A percentile compares a stretch with the other conserved stretches of the same genome.
These are phyloP conservation scores for Picochlorum costavermella DNA, from an alignment of 139 green algal species.

Conservation along the genomic window DNA sequence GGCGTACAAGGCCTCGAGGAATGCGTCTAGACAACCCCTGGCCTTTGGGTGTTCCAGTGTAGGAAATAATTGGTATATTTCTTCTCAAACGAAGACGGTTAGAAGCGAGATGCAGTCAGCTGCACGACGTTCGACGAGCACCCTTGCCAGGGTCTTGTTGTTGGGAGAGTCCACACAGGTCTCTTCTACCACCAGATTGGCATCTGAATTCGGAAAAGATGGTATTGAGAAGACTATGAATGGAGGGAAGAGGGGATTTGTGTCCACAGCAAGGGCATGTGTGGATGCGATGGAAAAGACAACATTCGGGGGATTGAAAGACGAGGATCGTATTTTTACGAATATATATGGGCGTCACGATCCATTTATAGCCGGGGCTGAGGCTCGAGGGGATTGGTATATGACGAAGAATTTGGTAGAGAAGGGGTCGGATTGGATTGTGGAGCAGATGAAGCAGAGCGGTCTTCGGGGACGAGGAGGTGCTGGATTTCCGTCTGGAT, in stretches of 20 bases:
- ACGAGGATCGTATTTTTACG: slow-evolving; percentile 21
- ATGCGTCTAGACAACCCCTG: too few species aligned
- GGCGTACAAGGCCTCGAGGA: too few species aligned
- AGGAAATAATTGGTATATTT: too few species aligned
- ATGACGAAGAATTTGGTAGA: slow-evolving; percentile 23
- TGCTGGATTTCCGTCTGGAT: slow-evolving; percentile 24
- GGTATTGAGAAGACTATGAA: not conserved
- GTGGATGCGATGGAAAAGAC: slow-evolving; percentile 4
- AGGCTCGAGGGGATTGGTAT: slow-evolving; percentile 62
- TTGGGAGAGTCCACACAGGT: too few species aligned
- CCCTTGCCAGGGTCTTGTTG: too few species aligned
- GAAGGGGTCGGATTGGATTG: slow-evolving; percentile 26
- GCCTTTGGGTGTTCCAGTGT: too few species aligned
- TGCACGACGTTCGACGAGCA: too few species aligned
- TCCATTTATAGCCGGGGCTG: slow-evolving; percentile 40
- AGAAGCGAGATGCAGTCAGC: too few species aligned
- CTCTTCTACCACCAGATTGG: too few species aligned
- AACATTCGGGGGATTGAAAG: slow-evolving; percentile 8
- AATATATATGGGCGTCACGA: slow-evolving; percentile 30
- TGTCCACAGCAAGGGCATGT: slow-evolving; percentile 9
- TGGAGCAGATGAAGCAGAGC: slow-evolving; percentile 21
- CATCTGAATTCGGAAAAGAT: too few species aligned
- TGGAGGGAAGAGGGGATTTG: not conserved
- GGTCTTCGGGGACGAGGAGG: slow-evolving; percentile 23
- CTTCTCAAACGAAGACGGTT: too few species aligned